Evolutionary conservation across 2,329 filamentous ascomycete genomes (phyloP), one percentile per base, ranked within the genome.

Genomic region (Fonsecaea monophora): DNA sequence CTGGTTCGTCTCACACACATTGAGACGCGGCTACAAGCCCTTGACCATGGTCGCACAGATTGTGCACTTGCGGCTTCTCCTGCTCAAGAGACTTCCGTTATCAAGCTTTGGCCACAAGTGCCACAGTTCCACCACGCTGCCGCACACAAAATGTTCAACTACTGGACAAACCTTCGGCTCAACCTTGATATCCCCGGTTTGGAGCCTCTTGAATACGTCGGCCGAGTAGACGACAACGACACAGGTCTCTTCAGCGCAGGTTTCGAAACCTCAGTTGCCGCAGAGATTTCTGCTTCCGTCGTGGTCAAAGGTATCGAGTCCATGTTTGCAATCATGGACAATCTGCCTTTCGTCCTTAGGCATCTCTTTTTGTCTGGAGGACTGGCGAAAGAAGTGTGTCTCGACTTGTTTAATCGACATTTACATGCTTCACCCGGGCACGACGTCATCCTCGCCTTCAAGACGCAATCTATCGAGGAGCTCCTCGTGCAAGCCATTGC

Each of bases 61-160:
- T 32, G 30, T 8, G 7, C n/a, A 21, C 10, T 21, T 4, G 12
- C 53, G 10, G 42, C 38, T 37, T 57, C 53, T 50, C 38, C 61
- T 37, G 53, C n/a, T 18, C 34, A 18, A 3, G 56, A 54, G 10
- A 4, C 35, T 35, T 32, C 42, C 3, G 13, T 57, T 38, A 25
- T 62, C 50, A 55, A 38, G 38, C 8, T 48, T 10, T 65, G 62
- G 62, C 62, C 62, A 15, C 53, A 54, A 25, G 13, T 60, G 7
- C 62, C 62, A 13, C 18, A 38, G 8, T 65, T 65, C 38, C 62
- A 65, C 37, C 62, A 65, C 18, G 62, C 62, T 18, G 62, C 62
- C 48, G 62, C 62, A 13, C 62, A 65, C 45, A 65, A 65, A 48
- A 55, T 65, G 35, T 65, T 65, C 54, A 56, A 65, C 32, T 65